Evolutionary conservation across 441 rosid genomes (phyloP).

Genomic region (Eruca vesicaria): DNA sequence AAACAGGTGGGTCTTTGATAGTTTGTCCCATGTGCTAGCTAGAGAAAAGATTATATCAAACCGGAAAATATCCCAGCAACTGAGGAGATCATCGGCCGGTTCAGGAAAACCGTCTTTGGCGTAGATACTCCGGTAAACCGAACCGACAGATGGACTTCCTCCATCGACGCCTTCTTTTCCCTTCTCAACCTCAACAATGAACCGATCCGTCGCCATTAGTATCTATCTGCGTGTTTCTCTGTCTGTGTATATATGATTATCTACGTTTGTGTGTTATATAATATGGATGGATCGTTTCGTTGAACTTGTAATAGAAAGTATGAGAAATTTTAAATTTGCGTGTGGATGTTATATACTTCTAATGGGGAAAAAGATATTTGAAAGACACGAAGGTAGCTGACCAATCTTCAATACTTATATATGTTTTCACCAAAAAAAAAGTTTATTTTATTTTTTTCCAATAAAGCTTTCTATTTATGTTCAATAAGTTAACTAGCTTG

Average conservation of each 20-base stretch:
- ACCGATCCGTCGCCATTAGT: constrained; percentile 44
- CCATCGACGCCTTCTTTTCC: constrained; percentile 57
- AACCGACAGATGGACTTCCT: constrained; percentile 62
- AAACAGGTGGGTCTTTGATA: background rate
- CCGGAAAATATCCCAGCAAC: constrained; percentile 94
- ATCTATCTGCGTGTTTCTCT: background rate
- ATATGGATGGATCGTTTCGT: background rate
- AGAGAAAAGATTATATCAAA: constrained; percentile 16
- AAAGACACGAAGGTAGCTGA: constrained; percentile 9
- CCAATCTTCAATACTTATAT: constrained; percentile 7
- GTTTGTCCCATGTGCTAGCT: background rate
- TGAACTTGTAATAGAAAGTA: background rate
- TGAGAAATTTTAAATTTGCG: background rate
- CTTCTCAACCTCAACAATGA: constrained; percentile 64
- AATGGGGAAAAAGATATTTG: background rate
- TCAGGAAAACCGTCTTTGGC: constrained; percentile 82
- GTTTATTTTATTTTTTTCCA: background rate
- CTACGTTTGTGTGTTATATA: background rate
- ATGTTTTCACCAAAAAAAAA: background rate
- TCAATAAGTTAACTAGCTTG: background rate
- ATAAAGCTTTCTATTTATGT: background rate
- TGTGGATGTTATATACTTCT: background rate
- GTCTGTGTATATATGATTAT: background rate
- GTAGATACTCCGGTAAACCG: constrained; percentile 74
- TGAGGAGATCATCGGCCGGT: constrained; percentile 57